A percentile compares a stretch with the other conserved stretches of the same genome.
Evolutionary conservation across 2,329 filamentous ascomycete species (phyloP).

Genomic region (Cryphonectria radicalis): DNA sequence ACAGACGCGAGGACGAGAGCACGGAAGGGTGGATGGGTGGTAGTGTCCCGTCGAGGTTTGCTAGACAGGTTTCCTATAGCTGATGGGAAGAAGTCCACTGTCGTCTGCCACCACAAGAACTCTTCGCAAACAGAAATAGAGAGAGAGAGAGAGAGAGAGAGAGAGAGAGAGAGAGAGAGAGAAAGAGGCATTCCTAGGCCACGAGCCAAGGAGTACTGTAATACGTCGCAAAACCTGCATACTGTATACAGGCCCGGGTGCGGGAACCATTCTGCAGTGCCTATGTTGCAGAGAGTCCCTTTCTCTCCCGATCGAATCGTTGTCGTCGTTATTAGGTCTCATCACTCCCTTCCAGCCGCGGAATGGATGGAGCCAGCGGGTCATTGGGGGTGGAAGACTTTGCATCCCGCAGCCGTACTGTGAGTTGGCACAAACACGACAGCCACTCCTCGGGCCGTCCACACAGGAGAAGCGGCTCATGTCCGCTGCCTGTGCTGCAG

Average conservation of each 20-base stretch:
- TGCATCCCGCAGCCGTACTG: neutral
- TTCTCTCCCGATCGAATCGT: neutral
- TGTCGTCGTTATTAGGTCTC: neutral
- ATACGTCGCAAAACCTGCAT: neutral
- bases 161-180: neutral
- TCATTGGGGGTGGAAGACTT: neutral
- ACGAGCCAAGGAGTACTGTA: neutral
- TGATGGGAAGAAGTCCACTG: neutral
- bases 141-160: neutral
- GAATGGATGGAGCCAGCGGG: neutral
- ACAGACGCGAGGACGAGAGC: neutral
- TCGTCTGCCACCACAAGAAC: neutral
- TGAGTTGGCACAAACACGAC: neutral
- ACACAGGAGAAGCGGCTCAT: neutral
- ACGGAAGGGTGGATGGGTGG: neutral
- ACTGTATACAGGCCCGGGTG: neutral
- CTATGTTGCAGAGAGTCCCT: too few species aligned
- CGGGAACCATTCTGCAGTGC: neutral
- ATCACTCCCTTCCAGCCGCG: neutral
- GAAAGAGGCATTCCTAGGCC: neutral
- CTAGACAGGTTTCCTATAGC: neutral
- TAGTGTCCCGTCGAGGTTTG: neutral
- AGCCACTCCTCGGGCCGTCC: neutral
- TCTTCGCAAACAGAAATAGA: neutral
- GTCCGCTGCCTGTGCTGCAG: neutral